Evolutionary conservation across 176 grass and related monocot species (phyloP), one percentile per base, ranked within the genome.

Genomic region (Oryza nivara): DNA sequence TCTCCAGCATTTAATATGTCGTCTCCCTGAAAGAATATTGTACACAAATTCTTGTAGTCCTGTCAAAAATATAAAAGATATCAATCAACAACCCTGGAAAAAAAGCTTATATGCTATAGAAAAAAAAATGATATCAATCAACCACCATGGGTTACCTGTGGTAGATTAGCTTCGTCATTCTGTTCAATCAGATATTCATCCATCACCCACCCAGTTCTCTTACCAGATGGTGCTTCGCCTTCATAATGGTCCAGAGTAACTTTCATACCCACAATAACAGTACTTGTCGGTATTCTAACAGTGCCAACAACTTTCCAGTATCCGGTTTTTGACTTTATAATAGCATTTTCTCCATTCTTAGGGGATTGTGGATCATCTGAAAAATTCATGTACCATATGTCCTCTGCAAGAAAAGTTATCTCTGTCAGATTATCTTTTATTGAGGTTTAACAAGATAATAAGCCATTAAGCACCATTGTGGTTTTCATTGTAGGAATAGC

Each of bases 21-120:
- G 5, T 81, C 71, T 35, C 44, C 68, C 43, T 81, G 74, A 75
- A 66, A 82, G 70, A 88, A 89, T 49, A 93, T 58, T 89, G 79
- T 93, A 80, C 73, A 91, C 84, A 96, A 84, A 72, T 79, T 91
- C 86, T 70, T 83, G 73, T 91, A 68, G 22, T 88, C 89, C 94
- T 96, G 87, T 40, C 74, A 83, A 79, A 80, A 70, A 86, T 14
- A 56, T 16, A 38, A 32, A 86, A 54, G 20, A 8, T 4, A 73
- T 78, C 64, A 92, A 68, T 72, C 35, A 63, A 75, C 61, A 22
- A 70, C 17, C 11, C 6, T 48, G 32, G 17, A 64, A 60, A 60
- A 34, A 43, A 65, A 69, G 38, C 0, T 66, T 44, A 65, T 26
- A 63, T 60, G 41, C 12, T 51, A 52, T 46, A 8, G 9, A 14